Evolutionary conservation across 2,329 filamentous ascomycete genomes (phyloP).

Genomic region (Aspergillus pseudoterreus): DNA sequence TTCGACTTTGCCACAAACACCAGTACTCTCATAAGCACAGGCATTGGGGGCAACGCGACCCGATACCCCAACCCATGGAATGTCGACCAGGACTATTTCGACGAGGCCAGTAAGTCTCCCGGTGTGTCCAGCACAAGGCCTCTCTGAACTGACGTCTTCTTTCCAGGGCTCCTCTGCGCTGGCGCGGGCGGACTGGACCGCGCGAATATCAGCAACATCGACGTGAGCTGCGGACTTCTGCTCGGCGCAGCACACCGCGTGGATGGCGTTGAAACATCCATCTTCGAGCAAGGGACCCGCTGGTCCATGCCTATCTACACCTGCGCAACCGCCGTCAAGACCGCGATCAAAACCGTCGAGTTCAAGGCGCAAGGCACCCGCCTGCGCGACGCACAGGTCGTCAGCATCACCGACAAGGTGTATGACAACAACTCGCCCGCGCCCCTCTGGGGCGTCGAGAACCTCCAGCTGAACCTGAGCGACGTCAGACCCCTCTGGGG

Average conservation of each 20-base stretch:
- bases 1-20: background rate
- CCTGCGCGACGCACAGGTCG: slow-evolving; percentile 33
- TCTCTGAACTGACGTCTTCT: background rate
- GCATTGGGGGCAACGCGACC: background rate
- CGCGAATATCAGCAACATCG: slow-evolving; percentile 44
- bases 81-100: background rate
- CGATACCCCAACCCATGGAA: background rate
- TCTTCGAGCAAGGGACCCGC: slow-evolving; percentile 39
- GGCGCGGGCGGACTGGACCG: slow-evolving; percentile 26
- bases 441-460: slow-evolving; percentile 39
- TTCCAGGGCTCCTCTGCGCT: slow-evolving; percentile 19
- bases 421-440: slow-evolving; percentile 30
- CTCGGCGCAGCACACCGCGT: slow-evolving; percentile 36
- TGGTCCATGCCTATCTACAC: slow-evolving; percentile 45
- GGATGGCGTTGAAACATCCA: slow-evolving; percentile 30
- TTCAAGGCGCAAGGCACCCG: slow-evolving; percentile 44
- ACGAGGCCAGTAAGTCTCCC: background rate
- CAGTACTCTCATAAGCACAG: background rate
- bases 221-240: slow-evolving; percentile 39
- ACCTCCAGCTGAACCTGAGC: slow-evolving; percentile 19
- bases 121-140: background rate
- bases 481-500: slow-evolving; percentile 40
- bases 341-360: slow-evolving; percentile 44
- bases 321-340: slow-evolving; percentile 42
- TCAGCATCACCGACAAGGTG: slow-evolving; percentile 32